phyloP scores from a whole-genome alignment of 257 asterid species.

The Plectranthus barbatus region DNA sequence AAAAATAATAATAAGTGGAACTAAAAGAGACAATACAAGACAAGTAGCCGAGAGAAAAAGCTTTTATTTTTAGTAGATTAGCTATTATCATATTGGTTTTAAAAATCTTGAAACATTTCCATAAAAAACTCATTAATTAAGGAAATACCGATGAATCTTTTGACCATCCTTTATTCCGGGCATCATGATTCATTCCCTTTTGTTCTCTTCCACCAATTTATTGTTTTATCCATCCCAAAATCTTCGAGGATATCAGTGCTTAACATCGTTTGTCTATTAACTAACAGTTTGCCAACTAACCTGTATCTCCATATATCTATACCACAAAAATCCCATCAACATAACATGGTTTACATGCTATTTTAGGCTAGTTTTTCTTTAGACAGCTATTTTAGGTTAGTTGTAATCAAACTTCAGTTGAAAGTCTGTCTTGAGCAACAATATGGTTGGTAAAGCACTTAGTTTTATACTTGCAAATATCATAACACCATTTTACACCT shows the following conservation, averaged over 20 bases:
- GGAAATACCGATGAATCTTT: slow-evolving; percentile 13
- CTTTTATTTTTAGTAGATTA: neutral
- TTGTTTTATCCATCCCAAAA: neutral
- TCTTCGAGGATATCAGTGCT: no score
- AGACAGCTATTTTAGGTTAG: neutral
- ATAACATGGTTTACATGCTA: neutral
- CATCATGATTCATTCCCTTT: neutral
- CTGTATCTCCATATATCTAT: no score
- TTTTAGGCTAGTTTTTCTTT: neutral
- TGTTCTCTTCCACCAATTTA: neutral
- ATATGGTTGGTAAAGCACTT: neutral
- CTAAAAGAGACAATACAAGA: slow-evolving; percentile 11
- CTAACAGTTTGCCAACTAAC: no score
- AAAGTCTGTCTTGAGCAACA: neutral
- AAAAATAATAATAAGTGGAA: neutral
- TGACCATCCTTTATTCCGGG: slow-evolving; percentile 9
- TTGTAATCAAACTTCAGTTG: neutral
- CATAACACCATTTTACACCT: no score
- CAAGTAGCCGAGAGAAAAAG: slow-evolving; percentile 10
- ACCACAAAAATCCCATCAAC: neutral
- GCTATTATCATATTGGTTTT: neutral
- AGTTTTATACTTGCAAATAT: no score
- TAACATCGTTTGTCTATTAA: no score
- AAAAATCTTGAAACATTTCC: neutral
- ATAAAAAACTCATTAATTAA: neutral